Evolutionary conservation across 768 basidiomycete species (phyloP).

Genomic region (Mrakia gelida): DNA sequence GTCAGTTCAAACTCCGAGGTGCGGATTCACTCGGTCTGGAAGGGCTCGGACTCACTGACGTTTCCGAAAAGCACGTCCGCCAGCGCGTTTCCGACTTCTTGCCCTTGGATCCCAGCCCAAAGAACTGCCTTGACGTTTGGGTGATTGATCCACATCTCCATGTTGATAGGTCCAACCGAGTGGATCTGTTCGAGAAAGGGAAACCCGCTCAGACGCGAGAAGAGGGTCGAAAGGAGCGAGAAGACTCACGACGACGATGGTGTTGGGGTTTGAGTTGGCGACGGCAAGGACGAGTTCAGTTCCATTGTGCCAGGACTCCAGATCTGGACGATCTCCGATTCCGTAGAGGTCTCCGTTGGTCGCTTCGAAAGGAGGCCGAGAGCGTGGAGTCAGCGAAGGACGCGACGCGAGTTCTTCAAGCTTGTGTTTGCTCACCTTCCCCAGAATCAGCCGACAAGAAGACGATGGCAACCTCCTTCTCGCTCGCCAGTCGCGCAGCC

Average conservation of each 20-base stretch:
- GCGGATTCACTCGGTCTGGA: too few relatives aligned
- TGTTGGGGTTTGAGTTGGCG: constrained; percentile 35
- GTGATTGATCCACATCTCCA: constrained; percentile 66
- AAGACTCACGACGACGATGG: constrained; percentile 57
- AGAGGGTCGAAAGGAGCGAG: background rate
- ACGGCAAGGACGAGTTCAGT: constrained; percentile 6
- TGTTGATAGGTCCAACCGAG: constrained; percentile 56
- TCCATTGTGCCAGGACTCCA: constrained; percentile 26
- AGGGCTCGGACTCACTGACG: constrained; percentile 59
- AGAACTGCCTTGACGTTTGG: constrained; percentile 58
- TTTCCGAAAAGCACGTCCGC: constrained; percentile 64
- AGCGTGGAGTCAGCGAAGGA: background rate
- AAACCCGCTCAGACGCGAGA: background rate
- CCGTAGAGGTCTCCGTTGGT: constrained; percentile 2
- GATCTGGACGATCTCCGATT: constrained; percentile 40
- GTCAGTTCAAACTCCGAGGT: background rate
- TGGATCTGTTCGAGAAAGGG: constrained; percentile 46
- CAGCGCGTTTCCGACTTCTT: constrained; percentile 68
- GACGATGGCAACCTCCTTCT: constrained; percentile 37
- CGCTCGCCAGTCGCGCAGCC: constrained; percentile 44
- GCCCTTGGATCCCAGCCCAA: constrained; percentile 45
- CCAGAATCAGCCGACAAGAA: constrained; percentile 81
- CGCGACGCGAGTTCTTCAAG: constrained; percentile 5
- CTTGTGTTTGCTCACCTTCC: constrained; percentile 49
- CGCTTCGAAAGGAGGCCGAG: background rate